A percentile compares a stretch with the other conserved stretches of the same genome.
phyloP scores from a whole-genome alignment of 371 early-diverging fungal species.

The Capillidium heterosporum region DNA sequence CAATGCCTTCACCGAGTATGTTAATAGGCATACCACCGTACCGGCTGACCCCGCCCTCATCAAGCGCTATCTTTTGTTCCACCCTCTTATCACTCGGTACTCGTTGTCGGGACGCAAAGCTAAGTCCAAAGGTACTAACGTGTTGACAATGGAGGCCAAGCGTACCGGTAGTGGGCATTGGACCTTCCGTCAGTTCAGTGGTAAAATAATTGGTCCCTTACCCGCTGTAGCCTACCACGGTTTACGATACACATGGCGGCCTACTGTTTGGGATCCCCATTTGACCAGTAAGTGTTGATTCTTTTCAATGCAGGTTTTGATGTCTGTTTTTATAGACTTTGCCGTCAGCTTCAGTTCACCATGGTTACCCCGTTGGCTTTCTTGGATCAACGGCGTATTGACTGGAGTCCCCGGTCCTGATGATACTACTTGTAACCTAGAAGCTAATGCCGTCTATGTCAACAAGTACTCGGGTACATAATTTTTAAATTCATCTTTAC shows the following conservation, averaged over 20 bases:
- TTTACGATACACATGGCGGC: constrained; percentile 28
- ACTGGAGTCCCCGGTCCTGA: constrained; percentile 30
- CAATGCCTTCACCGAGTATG: constrained; percentile 36
- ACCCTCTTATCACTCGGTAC: constrained; percentile 37
- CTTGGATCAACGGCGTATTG: constrained; percentile 36
- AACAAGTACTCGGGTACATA: no score
- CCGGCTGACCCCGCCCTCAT: constrained; percentile 27
- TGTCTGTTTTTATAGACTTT: constrained; percentile 16
- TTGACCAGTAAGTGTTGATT: constrained; percentile 18
- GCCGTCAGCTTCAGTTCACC: constrained; percentile 39
- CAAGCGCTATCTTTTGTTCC: constrained; percentile 25
- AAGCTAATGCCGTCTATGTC: no score
- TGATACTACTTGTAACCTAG: constrained; percentile 13
- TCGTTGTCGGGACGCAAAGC: constrained; percentile 46
- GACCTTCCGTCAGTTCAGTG: constrained; percentile 38
- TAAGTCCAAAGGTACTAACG: constrained; percentile 45
- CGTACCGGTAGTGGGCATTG: constrained; percentile 31
- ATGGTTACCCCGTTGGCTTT: constrained; percentile 38
- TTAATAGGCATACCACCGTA: constrained; percentile 23
- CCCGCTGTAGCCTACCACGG: constrained; percentile 34
- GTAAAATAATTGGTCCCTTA: constrained; percentile 29
- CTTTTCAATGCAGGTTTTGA: not conserved
- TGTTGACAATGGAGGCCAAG: constrained; percentile 49
- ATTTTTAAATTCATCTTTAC: no score
- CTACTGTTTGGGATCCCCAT: constrained; percentile 46